phyloP scores from a whole-genome alignment of 1,284 basidiomycete species.

The Cutaneotrichosporon mucoides region DNA sequence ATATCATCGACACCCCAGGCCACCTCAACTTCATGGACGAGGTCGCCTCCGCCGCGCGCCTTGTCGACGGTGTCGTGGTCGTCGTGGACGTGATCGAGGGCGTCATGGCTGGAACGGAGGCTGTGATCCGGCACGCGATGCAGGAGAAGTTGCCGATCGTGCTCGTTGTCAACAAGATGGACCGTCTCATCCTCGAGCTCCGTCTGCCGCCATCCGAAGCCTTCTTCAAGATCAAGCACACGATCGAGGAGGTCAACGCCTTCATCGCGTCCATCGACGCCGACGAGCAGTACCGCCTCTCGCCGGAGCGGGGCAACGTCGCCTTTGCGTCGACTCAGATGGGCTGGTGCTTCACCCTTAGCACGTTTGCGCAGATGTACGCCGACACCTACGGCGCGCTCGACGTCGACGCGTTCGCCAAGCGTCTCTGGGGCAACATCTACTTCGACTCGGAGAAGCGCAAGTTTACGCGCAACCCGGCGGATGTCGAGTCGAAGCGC shows the following conservation, averaged over 20 bases:
- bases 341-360: slow-evolving; percentile 95
- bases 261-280: slow-evolving; percentile 88
- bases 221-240: slow-evolving; percentile 98
- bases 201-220: slow-evolving; percentile 93
- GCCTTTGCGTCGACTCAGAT: slow-evolving; percentile 96
- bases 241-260: slow-evolving; percentile 96
- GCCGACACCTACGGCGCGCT: slow-evolving; percentile 68
- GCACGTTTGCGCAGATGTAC: slow-evolving; percentile 94
- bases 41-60: slow-evolving; percentile 77
- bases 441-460: slow-evolving; percentile 78
- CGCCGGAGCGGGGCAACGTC: slow-evolving; percentile 93
- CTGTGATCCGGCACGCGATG: slow-evolving; percentile 77
- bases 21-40: slow-evolving; percentile 98
- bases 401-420: slow-evolving; percentile 60
- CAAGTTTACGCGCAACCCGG: slow-evolving; percentile 82
- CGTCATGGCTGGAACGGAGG: slow-evolving; percentile 87
- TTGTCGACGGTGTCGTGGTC: slow-evolving; percentile 89
- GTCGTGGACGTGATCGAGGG: slow-evolving; percentile 96
- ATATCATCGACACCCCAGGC: slow-evolving; percentile 95
- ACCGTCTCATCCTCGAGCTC: slow-evolving; percentile 92
- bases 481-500: slow-evolving; percentile 74
- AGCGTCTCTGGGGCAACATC: slow-evolving; percentile 96
- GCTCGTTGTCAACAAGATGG: slow-evolving; percentile 95
- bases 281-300: slow-evolving; percentile 78
- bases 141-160: slow-evolving; percentile 87